Conservation (phyloP, 2,329 filamentous ascomycete genomes). For the Celoporthe dispersa region DNA sequence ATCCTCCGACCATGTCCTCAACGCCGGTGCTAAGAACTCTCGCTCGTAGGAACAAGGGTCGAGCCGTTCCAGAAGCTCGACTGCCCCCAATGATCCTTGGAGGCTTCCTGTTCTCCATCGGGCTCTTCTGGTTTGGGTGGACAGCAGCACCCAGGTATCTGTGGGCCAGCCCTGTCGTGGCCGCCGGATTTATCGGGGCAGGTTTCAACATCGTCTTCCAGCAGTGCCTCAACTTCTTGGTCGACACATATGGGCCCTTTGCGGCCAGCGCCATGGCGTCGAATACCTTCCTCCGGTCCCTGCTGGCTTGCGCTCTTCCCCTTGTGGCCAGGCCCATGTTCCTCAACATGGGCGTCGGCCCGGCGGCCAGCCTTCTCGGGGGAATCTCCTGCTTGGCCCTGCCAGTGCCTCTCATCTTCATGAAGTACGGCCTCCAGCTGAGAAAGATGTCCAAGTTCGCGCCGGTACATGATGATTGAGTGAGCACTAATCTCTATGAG, state of each 20-base stretch:
- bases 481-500: background rate
- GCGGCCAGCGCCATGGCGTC: conserved; percentile 54
- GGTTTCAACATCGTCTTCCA: conserved; percentile 53
- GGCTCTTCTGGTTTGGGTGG: conserved; percentile 43
- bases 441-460: conserved; percentile 10
- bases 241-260: conserved; percentile 45
- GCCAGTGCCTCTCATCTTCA: conserved; percentile 7
- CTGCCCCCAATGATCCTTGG: conserved; percentile 52
- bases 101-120: conserved; percentile 45
- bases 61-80: conserved; percentile 43
- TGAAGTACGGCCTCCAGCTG: background rate
- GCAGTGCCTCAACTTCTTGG: conserved; percentile 51
- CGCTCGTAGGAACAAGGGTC: conserved; percentile 38
- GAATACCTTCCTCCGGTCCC: conserved; percentile 52
- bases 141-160: conserved; percentile 27
- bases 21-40: background rate
- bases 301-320: conserved; percentile 44
- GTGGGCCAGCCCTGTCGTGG: conserved; percentile 31
- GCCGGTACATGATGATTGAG: background rate
- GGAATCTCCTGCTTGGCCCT: conserved; percentile 3
- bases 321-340: conserved; percentile 32
- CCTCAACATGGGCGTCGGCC: conserved; percentile 30
- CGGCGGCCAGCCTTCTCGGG: conserved; percentile 31
- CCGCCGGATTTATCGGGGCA: conserved; percentile 45
- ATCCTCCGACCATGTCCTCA: background rate